A percentile compares a stretch with the other conserved stretches of the same genome.
Conservation (phyloP, 164 flowering plant species). For the Macadamia tetraphylla region DNA sequence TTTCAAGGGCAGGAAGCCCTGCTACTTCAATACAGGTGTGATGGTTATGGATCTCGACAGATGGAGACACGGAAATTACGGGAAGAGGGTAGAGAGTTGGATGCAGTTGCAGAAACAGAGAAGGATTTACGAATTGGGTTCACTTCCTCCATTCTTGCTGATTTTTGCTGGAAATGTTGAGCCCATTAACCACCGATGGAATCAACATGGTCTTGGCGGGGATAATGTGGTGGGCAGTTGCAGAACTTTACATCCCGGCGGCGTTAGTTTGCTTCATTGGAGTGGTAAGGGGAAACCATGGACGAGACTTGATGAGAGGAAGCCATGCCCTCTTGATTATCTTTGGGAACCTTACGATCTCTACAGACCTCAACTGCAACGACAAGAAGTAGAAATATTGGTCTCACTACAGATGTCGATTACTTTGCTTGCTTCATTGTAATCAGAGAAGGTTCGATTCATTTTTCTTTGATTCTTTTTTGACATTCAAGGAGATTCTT, state of each 20-base stretch:
- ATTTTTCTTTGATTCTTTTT: conserved; percentile 10
- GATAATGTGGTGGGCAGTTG: conserved; percentile 72
- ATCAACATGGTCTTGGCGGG: conserved; percentile 86
- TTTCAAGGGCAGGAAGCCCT: conserved; percentile 43
- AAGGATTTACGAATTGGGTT: conserved; percentile 76
- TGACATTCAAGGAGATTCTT: conserved; percentile 15
- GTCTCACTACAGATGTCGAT: neutral
- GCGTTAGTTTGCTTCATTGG: conserved; percentile 85
- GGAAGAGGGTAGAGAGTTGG: conserved; percentile 59
- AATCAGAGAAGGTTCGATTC: conserved; percentile 11
- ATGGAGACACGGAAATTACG: conserved; percentile 59
- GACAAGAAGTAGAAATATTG: neutral
- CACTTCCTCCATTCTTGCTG: conserved; percentile 70
- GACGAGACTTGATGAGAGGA: conserved; percentile 54
- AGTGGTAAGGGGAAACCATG: conserved; percentile 91
- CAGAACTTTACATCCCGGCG: conserved; percentile 70
- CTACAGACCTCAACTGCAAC: conserved; percentile 21
- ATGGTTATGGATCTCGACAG: conserved; percentile 75
- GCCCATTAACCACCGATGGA: conserved; percentile 74
- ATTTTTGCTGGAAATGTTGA: conserved; percentile 70
- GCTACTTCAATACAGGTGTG: conserved; percentile 86
- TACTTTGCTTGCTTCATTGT: conserved; percentile 4
- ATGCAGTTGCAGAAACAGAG: conserved; percentile 64
- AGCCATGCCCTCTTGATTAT: conserved; percentile 58
- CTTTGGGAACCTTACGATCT: conserved; percentile 82